These are phyloP conservation scores for Clavispora carvajalis DNA, from an alignment of 805 yeast species.

Conservation along the genomic window DNA sequence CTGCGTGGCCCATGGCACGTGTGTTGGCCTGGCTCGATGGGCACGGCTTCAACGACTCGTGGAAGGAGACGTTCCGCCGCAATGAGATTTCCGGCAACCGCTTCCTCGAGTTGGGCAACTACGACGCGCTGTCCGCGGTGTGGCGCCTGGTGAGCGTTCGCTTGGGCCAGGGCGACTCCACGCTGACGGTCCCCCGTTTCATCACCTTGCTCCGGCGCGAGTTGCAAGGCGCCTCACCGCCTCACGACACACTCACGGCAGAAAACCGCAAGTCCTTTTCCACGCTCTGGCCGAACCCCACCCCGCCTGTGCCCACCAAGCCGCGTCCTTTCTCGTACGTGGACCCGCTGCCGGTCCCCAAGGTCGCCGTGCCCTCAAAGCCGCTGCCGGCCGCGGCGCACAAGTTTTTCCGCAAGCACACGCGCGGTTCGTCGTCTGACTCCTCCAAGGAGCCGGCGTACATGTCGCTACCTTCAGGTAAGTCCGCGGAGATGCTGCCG, in stretches of 20 bases:
- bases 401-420: conserved; percentile 58
- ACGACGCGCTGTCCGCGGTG: conserved; percentile 43
- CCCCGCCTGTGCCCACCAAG: conserved; percentile 17
- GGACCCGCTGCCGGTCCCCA: conserved; percentile 20
- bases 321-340: conserved; percentile 37
- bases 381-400: conserved; percentile 12
- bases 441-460: conserved; percentile 4
- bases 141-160: conserved; percentile 41
- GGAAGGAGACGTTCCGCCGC: conserved; percentile 62
- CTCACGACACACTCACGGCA: conserved; percentile 12
- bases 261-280: conserved; percentile 33
- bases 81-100: conserved; percentile 55
- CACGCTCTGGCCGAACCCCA: conserved; percentile 20
- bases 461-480: background rate
- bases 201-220: conserved; percentile 38
- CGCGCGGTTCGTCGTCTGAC: conserved; percentile 48
- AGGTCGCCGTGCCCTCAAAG: background rate
- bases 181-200: conserved; percentile 55
- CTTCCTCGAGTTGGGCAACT: conserved; percentile 64
- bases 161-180: conserved; percentile 37
- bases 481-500: background rate
- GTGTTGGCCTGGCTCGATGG: conserved; percentile 63
- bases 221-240: conserved; percentile 1
- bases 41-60: conserved; percentile 65
- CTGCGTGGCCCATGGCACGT: conserved; percentile 70